Conservation (phyloP, 192 early-diverging fungal species). For the Anaeromyces robustus region DNA sequence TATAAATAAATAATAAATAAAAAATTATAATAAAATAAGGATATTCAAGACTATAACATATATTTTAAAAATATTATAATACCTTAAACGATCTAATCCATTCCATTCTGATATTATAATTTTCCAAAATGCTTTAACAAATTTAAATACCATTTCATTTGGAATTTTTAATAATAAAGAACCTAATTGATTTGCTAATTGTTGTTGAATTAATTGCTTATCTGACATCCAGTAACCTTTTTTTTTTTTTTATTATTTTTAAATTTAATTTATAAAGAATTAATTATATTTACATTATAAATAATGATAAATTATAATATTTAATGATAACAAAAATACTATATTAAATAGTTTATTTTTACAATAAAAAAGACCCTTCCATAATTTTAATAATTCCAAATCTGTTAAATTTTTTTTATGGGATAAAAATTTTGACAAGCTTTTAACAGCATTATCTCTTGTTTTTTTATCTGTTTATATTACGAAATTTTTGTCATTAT, state of each 20-base stretch:
- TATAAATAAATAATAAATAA: too few species aligned
- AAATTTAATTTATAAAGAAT: too few species aligned
- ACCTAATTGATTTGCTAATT: slow-evolving; percentile 65
- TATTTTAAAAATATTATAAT: too few species aligned
- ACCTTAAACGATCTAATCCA: slow-evolving; percentile 64
- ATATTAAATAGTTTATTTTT: too few species aligned
- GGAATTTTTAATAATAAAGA: slow-evolving; percentile 30
- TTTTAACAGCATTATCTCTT: slow-evolving; percentile 52
- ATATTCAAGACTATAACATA: too few species aligned
- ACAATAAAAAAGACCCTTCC: slow-evolving; percentile 91
- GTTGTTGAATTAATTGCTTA: slow-evolving; percentile 80
- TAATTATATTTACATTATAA: too few species aligned
- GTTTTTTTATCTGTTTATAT: slow-evolving; percentile 42
- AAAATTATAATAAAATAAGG: too few species aligned
- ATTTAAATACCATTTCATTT: slow-evolving; percentile 25
- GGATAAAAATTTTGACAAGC: slow-evolving; percentile 36
- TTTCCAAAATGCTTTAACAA: slow-evolving; percentile 47
- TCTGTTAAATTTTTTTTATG: slow-evolving; percentile 30
- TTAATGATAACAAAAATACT: too few species aligned
- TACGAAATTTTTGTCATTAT: too few species aligned
- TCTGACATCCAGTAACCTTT: slow-evolving; percentile 93
- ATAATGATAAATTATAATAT: not conserved
- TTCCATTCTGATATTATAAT: slow-evolving; percentile 55
- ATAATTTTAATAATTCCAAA: slow-evolving; percentile 61
- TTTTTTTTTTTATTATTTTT: not conserved